These are phyloP conservation scores for Thelephora ganbajun DNA, from an alignment of 768 basidiomycete genomes.

Conservation along the genomic window DNA sequence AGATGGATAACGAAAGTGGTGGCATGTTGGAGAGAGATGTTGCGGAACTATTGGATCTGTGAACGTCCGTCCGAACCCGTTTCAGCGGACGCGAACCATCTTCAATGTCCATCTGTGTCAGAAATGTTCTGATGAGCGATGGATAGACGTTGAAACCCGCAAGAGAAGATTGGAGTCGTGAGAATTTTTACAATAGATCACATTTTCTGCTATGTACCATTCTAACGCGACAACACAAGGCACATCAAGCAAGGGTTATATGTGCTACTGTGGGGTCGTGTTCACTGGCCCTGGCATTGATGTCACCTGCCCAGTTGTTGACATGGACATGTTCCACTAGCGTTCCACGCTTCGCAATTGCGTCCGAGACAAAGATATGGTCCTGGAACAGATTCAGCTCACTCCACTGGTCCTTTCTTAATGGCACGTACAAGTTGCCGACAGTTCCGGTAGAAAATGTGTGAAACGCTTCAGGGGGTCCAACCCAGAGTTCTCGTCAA, in stretches of 20 bases:
- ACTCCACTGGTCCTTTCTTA: no score
- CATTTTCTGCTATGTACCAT: no score
- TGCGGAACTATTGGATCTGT: not conserved
- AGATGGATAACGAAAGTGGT: constrained; percentile 65
- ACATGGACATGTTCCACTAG: constrained; percentile 46
- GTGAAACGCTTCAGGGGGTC: constrained; percentile 40
- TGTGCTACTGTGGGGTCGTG: constrained; percentile 45
- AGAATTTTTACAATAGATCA: not conserved
- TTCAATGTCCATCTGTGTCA: not conserved
- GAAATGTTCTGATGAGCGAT: not conserved
- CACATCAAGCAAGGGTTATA: constrained; percentile 2
- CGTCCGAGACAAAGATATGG: constrained; percentile 38
- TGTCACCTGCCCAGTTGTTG: constrained; percentile 38
- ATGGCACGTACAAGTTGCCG: constrained; percentile 26
- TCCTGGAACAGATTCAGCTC: constrained; percentile 15
- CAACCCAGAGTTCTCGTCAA: constrained; percentile 36
- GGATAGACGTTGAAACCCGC: no score
- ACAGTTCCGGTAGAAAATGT: constrained; percentile 44
- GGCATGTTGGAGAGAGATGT: constrained; percentile 22
- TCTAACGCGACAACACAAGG: no score
- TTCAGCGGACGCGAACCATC: not conserved
- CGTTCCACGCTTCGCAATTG: constrained; percentile 25
- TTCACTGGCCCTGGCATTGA: constrained; percentile 33
- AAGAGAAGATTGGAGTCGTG: no score
- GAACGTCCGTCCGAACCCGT: not conserved